Base-by-base conservation (phyloP, 2,329 filamentous ascomycete genomes). In the Coleophoma crateriformis region DNA sequence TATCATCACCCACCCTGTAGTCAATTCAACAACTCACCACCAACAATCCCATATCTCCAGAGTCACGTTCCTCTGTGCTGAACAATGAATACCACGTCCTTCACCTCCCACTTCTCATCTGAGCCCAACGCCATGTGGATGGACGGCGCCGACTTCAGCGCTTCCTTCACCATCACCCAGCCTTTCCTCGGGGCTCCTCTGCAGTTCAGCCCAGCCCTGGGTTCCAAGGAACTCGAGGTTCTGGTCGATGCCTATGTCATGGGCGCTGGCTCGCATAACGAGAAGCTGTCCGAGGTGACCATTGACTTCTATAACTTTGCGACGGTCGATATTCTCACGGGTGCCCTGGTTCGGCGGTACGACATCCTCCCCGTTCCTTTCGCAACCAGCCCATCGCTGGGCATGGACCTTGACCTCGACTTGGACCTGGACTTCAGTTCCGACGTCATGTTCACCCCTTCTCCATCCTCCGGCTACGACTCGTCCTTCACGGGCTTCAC, bases 141-240 rank as follows among this genome's bases (percentile, higher is more conserved):
- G 27, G 27, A 27, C 27, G 15, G 33, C 34, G 20, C 34, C 17
- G 50, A 49, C 33, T 56, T 58, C 52, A 81, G 15, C 34, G 20
- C 34, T 34, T 52, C 51, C 33, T 56, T 58, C 52, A 81, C 79
- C 52, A 72, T 84, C 64, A 80, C 75, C 62, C 81, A 85, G 70
- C 72, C 78, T 40, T 64, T 71, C 45, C 69, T 81, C 48, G 81
- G 81, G 46, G 73, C 75, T 44, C 68, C 75, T 53, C 71, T 85
- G 50, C 71, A 89, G 68, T 82, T 89, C 76, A 68, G 83, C 64
- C 77, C 88, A 70, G 69, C 84, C 60, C 70, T 89, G 67, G 71
- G 84, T 62, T 72, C 77, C 53, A 59, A 78, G 67, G 76, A 88
- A 65, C 73, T 85, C 47, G 79, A 84, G 59, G 69, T 76, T 47